A percentile compares a stretch with the other conserved stretches of the same genome.
phyloP scores from a whole-genome alignment of 257 asterid genomes.

The Mitragyna speciosa region DNA sequence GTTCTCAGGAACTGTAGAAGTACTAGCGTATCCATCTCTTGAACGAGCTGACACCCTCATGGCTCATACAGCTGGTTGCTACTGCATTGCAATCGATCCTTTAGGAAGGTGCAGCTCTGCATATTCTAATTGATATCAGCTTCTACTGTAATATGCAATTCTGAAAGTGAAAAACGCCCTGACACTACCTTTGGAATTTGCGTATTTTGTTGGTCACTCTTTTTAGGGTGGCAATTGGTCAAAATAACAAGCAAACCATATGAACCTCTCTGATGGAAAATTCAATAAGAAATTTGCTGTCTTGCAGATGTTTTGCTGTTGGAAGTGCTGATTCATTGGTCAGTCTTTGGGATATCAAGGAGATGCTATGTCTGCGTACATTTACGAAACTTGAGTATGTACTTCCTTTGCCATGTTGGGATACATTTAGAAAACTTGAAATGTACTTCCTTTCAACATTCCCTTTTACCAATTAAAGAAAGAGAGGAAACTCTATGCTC shows the following conservation, averaged over 20 bases:
- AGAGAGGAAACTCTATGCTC: neutral
- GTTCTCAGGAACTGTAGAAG: conserved; percentile 87
- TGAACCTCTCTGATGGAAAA: conserved; percentile 9
- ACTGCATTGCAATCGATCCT: conserved; percentile 97
- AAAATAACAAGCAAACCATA: neutral
- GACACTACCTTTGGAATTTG: neutral
- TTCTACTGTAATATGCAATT: neutral
- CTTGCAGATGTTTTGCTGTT: conserved; percentile 81
- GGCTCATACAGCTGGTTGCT: conserved; percentile 99
- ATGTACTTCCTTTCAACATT: conserved; percentile 33
- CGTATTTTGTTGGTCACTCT: neutral
- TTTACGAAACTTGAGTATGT: conserved; percentile 91
- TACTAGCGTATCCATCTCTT: conserved; percentile 86
- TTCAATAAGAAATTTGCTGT: conserved; percentile 16
- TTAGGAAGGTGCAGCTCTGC: conserved; percentile 62
- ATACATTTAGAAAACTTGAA: conserved; percentile 87
- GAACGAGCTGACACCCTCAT: conserved; percentile 69
- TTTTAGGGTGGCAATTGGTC: neutral
- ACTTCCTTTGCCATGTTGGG: conserved; percentile 69
- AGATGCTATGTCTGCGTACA: conserved; percentile 92
- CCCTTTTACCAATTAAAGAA: neutral
- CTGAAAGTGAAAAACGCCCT: neutral
- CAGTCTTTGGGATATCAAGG: conserved; percentile 97
- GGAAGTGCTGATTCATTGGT: conserved; percentile 98
- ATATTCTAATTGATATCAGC: neutral